Evolutionary conservation across 2,329 filamentous ascomycete species (phyloP), one percentile per base, ranked within the genome.

Genomic region (Fusarium begoniae): DNA sequence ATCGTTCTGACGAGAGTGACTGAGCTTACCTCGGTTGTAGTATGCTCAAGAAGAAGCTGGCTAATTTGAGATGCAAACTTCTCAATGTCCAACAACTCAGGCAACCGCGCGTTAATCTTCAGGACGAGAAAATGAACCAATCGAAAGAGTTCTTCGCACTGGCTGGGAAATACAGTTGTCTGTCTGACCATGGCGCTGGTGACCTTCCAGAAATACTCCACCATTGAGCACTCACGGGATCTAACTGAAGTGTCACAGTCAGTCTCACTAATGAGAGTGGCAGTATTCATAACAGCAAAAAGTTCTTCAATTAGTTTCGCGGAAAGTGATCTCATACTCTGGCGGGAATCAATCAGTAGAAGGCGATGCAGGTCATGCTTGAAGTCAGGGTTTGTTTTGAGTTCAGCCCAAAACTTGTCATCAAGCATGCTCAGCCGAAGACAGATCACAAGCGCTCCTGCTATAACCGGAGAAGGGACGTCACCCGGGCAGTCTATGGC

Each of bases 61-160:
- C 82, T 79, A 10, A 74, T 54, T 28, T 78, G 72, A 35, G 78
- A 62, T 14, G 82, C 77, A 62, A 86, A 74, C 10, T 64, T 60
- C 10, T 74, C 67, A 5, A 82, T 73, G 22, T 81, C 64, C 8
- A 82, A 74, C 9, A 82, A 80, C 14, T 81, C 80, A n/a, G 77
- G 69, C 22, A 66, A 71, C 37, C 57, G 59, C 6, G 38, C 51
- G 10, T 63, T 64, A 37, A 87, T 75, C 40, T 79, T 82, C 56
- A 79, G 77, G 40, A 88, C 81, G 24, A 89, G 78, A 8, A 77
- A 76, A 26, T 83, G 78, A 38, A 84, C 81, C 24, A 88, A 72
- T 6, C 74, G 72, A 59, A 90, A 85, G 22, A 87, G 76, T 55
- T 89, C 86, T 30, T 85, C 81, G 63, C 86, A 87, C 30, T 83